A percentile compares a stretch with the other conserved stretches of the same genome.
Evolutionary conservation across 192 early-diverging fungal species (phyloP).

Genomic region (Podila epicladia): DNA sequence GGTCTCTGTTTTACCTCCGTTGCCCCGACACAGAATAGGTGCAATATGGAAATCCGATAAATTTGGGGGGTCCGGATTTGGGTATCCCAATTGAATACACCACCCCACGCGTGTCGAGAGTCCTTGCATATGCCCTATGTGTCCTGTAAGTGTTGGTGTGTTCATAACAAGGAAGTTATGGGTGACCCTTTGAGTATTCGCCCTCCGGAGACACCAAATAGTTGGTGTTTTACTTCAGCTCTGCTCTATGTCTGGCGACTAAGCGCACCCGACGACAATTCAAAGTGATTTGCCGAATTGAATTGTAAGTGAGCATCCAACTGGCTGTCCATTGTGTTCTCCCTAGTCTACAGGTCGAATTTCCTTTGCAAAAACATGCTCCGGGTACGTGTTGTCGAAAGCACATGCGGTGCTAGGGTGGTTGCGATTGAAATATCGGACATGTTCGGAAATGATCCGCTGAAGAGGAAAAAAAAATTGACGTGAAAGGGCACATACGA

Average conservation of each 20-base stretch:
- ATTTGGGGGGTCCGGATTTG: background rate
- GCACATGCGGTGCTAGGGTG: background rate
- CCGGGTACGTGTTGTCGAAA: background rate
- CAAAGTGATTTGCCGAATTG: too few species aligned
- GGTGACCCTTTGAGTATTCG: too few species aligned
- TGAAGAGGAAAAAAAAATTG: background rate
- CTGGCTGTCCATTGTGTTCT: too few species aligned
- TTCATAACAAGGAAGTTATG: too few species aligned
- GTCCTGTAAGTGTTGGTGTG: too few species aligned
- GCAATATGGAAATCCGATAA: constrained; percentile 1
- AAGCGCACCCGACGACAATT: too few species aligned
- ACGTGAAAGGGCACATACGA: constrained; percentile 21
- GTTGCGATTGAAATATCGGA: background rate
- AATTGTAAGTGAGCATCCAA: too few species aligned
- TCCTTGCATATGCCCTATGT: background rate
- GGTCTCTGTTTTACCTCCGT: too few species aligned
- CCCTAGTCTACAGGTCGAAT: too few species aligned
- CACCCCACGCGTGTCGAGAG: background rate
- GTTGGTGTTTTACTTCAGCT: too few species aligned
- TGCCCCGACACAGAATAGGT: background rate
- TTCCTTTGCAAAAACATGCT: background rate
- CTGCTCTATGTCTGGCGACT: too few species aligned
- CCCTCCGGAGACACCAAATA: too few species aligned
- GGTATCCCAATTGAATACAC: constrained; percentile 1
- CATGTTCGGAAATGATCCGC: background rate